Evolutionary conservation across 441 rosid genomes (phyloP).

Genomic region (Adansonia gregorii): DNA sequence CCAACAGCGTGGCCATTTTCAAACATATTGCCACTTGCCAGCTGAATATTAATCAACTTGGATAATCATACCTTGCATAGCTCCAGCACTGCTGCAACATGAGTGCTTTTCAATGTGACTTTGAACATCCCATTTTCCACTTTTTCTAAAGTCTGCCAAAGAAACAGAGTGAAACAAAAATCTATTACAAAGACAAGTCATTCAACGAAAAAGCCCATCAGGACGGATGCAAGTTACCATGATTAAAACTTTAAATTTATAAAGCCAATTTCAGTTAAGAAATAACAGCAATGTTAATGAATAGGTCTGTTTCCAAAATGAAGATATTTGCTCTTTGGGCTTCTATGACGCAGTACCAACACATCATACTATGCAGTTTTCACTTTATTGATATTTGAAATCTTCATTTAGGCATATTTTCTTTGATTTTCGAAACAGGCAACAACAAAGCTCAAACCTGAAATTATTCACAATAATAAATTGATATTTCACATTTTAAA

Average conservation of each 20-base stretch:
- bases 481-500: background rate
- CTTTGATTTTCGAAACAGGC: background rate
- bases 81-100: constrained; percentile 74
- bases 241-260: background rate
- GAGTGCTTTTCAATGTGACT: constrained; percentile 66
- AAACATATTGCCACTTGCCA: background rate
- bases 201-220: constrained; percentile 20
- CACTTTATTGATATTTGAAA: constrained; percentile 10
- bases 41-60: constrained; percentile 18
- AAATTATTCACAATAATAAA: background rate
- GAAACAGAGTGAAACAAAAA: constrained; percentile 17
- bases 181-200: constrained; percentile 11
- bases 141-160: constrained; percentile 69
- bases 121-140: constrained; percentile 67
- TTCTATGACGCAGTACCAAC: background rate
- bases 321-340: background rate
- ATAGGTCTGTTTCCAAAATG: background rate
- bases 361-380: background rate
- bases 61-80: constrained; percentile 71
- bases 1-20: constrained; percentile 7
- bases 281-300: background rate
- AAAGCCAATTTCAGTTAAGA: background rate
- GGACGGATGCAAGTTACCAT: background rate
- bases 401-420: constrained; percentile 1
- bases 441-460: background rate